Percentiles rank a stretch among this genome's conserved stretches.
These are phyloP conservation scores for Melanomma pulvis-pyrius DNA, from an alignment of 495 filamentous ascomycete species.

Conservation along the genomic window DNA sequence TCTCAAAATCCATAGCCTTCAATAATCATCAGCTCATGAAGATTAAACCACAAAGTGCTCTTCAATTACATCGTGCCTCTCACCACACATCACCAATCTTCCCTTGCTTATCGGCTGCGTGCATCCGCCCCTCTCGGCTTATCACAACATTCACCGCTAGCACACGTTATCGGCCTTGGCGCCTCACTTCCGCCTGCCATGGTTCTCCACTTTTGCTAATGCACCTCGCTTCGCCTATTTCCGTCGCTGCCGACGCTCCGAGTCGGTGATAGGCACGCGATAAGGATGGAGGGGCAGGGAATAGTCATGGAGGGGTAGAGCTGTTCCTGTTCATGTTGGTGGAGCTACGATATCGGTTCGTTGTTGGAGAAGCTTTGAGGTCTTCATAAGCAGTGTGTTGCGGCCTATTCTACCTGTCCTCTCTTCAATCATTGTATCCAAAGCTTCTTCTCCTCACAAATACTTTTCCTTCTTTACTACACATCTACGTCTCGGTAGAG, in stretches of 20 bases:
- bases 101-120: neutral
- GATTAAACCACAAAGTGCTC: too few species aligned
- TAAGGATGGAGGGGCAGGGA: constrained; percentile 4
- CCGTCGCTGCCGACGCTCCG: constrained; percentile 5
- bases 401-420: neutral
- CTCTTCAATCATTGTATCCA: too few species aligned
- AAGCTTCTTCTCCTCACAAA: too few species aligned
- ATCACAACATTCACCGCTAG: constrained; percentile 5
- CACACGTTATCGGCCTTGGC: constrained; percentile 21
- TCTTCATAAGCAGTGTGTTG: neutral
- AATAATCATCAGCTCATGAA: too few species aligned
- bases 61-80: neutral
- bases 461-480: too few species aligned
- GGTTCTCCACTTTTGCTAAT: neutral
- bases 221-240: neutral
- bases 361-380: neutral
- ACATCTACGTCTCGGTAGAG: neutral
- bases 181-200: neutral
- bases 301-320: neutral
- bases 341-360: neutral
- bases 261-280: constrained; percentile 3
- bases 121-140: constrained; percentile 7
- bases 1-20: too few species aligned
- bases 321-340: neutral
- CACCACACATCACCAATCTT: neutral